phyloP scores from a whole-genome alignment of 257 asterid genomes.

The Ballota nigra region DNA sequence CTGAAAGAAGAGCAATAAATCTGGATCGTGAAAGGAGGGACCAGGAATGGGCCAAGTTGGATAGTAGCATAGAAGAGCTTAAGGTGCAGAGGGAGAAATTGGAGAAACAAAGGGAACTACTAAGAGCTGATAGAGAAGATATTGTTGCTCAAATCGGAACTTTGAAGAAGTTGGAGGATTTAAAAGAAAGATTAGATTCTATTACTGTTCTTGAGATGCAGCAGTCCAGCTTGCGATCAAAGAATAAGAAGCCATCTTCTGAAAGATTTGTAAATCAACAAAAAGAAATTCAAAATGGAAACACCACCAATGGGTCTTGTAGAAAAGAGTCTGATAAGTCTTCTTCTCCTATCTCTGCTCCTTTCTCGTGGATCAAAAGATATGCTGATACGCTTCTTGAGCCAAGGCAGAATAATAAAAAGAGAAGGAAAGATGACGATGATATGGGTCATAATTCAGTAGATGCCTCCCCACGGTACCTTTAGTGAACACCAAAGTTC shows the following conservation, averaged over 20 bases:
- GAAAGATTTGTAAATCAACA: conserved; percentile 34
- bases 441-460: conserved; percentile 29
- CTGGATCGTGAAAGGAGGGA: conserved; percentile 80
- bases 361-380: conserved; percentile 85
- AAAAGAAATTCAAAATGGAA: conserved; percentile 37
- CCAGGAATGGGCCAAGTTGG: conserved; percentile 83
- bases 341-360: conserved; percentile 68
- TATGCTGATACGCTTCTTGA: conserved; percentile 90
- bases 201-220: conserved; percentile 50
- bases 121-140: conserved; percentile 78
- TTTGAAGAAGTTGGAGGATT: conserved; percentile 73
- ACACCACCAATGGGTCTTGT: conserved; percentile 38
- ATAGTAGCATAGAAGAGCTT: conserved; percentile 71
- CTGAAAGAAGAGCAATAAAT: conserved; percentile 67
- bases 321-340: conserved; percentile 38
- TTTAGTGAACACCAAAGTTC: conserved; percentile 7
- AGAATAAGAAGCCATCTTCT: conserved; percentile 31
- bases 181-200: conserved; percentile 65
- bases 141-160: conserved; percentile 71
- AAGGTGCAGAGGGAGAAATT: conserved; percentile 78
- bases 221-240: conserved; percentile 38
- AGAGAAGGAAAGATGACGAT: conserved; percentile 54
- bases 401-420: conserved; percentile 60
- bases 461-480: conserved; percentile 51
- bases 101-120: conserved; percentile 89